Base-by-base conservation (phyloP, 2,329 filamentous ascomycete genomes). In the Thermoascus crustaceus region DNA sequence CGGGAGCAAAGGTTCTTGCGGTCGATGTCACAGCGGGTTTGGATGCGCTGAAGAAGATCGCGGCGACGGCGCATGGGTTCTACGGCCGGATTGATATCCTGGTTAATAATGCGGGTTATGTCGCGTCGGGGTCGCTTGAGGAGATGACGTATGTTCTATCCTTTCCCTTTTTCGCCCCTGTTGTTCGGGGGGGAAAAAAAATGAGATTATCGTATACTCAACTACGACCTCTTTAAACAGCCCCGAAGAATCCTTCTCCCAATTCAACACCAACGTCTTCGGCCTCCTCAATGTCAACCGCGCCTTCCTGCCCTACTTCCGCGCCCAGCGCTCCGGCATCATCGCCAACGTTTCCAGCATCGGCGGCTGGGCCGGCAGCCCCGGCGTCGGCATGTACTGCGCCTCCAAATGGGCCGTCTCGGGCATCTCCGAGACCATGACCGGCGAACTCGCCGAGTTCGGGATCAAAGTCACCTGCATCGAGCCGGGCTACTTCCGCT, bases 241-340 rank as follows among this genome's bases (percentile, higher is more conserved):
- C 7, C 25, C 42, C 3, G 45, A 49, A 25, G 46, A 56, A 4
- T 46, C 45, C 11, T 29, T 46, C 5, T 42, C 38, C 14, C 46
- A 58, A 23, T 63, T 64, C 45, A 52, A 55, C 19, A 55, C 54
- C 11, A 67, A 67, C 35, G 46, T 56, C 4, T 60, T 64, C 31
- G 62, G 60, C 1, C 49, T 55, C 2, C 41, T 65, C 14, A 58
- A 59, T 30, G 44, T 62, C 5, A 56, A 54, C 16, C 52, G 57
- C 16, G 58, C 59, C 1, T 37, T 61, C 4, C 47, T 62, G 5
- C 63, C 62, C 2, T 53, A 60, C 33, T 46, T 67, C 36, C 57
- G 60, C 19, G 34, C 42, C 9, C 42, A 50, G 35, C 32, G 50
- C 18, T 40, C 49, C 1, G 61, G 61, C 0, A 52, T 53, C 1